A percentile compares a stretch with the other conserved stretches of the same genome.
phyloP scores from a whole-genome alignment of 352 stramenopile species.

The Phytophthora pisi region DNA sequence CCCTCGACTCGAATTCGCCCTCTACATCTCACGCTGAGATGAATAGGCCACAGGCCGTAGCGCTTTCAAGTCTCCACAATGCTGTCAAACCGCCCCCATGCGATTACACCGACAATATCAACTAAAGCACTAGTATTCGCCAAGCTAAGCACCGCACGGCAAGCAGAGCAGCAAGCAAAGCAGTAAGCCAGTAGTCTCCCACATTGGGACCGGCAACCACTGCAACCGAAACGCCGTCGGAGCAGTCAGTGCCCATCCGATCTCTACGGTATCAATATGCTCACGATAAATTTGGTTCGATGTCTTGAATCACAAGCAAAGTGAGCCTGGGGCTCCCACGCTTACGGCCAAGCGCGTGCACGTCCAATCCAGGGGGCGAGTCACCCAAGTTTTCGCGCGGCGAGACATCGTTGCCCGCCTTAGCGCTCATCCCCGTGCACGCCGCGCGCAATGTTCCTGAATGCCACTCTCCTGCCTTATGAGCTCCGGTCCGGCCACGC shows the following conservation, averaged over 20 bases:
- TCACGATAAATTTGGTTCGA: neutral
- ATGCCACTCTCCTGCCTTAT: neutral
- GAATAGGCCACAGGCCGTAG: neutral
- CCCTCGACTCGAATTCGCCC: too few relatives aligned
- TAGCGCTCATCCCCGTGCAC: slow-evolving; percentile 3
- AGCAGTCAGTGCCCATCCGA: neutral
- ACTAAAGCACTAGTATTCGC: too few relatives aligned
- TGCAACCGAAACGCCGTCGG: neutral
- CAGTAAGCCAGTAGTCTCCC: neutral
- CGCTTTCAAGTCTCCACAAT: neutral
- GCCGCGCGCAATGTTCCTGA: slow-evolving; percentile 16
- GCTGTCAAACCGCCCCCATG: neutral
- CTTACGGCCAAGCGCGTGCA: neutral
- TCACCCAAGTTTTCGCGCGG: neutral
- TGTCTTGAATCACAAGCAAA: neutral
- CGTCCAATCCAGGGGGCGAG: neutral
- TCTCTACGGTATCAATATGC: neutral
- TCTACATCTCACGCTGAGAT: neutral
- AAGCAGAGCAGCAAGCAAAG: neutral
- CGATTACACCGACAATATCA: too few relatives aligned
- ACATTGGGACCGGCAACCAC: too few relatives aligned
- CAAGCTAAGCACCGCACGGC: too few relatives aligned
- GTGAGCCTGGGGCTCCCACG: neutral
- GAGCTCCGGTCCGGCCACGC: neutral
- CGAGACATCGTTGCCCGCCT: neutral